phyloP scores from a whole-genome alignment of 2,329 filamentous ascomycete species.

The Fusarium sp. region DNA sequence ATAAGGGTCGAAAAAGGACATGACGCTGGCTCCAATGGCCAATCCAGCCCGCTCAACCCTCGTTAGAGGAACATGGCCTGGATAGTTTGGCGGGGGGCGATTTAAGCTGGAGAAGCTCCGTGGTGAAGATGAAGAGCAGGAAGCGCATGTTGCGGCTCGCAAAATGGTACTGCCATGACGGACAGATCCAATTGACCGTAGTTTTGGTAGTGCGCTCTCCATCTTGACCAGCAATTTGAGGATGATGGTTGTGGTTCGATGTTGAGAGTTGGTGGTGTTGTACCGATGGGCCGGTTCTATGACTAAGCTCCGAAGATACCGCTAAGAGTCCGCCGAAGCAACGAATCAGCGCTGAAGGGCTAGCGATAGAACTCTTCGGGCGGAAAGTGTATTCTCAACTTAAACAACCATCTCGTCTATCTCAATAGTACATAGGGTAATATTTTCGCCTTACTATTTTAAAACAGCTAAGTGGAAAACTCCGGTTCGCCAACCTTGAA shows the following conservation, averaged over 20 bases:
- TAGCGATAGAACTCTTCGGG: neutral
- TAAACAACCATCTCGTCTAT: too few species aligned
- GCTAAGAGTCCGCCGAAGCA: neutral
- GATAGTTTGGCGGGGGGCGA: constrained; percentile 89
- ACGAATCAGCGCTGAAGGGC: constrained; percentile 28
- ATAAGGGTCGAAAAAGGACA: constrained; percentile 80
- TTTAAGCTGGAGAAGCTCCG: constrained; percentile 83
- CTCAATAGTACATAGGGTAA: too few species aligned
- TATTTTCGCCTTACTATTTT: too few species aligned
- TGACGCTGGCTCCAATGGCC: constrained; percentile 74
- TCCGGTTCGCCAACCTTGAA: too few species aligned
- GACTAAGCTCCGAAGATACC: constrained; percentile 15
- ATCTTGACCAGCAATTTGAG: constrained; percentile 35
- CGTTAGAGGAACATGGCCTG: constrained; percentile 92
- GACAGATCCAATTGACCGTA: constrained; percentile 37
- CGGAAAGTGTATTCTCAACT: too few species aligned
- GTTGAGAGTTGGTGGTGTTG: constrained; percentile 2
- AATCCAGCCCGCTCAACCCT: constrained; percentile 81
- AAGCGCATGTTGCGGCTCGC: constrained; percentile 42
- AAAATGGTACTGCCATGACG: constrained; percentile 28
- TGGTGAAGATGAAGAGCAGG: constrained; percentile 34
- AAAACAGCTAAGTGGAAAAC: too few species aligned
- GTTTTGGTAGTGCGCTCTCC: constrained; percentile 45
- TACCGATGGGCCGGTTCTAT: constrained; percentile 1
- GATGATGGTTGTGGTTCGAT: constrained; percentile 37